Percentiles rank a stretch among this genome's conserved stretches.
These are phyloP conservation scores for Penicillium polonicum DNA, from an alignment of 2,329 filamentous ascomycete species.

Conservation along the genomic window DNA sequence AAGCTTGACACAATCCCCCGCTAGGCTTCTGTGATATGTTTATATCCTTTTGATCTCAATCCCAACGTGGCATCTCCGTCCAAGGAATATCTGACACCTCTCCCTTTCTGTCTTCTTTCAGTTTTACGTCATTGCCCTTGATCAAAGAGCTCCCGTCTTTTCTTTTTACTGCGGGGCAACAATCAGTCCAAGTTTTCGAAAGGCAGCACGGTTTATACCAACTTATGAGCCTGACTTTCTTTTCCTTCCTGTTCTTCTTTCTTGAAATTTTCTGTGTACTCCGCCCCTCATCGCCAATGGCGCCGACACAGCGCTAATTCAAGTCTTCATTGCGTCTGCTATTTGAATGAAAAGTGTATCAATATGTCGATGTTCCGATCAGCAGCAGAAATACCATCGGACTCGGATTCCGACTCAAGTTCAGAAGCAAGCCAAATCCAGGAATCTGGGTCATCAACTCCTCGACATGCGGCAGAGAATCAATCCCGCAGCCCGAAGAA, in stretches of 20 bases:
- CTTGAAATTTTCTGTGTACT: neutral
- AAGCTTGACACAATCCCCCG: constrained; percentile 23
- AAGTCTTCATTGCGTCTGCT: neutral
- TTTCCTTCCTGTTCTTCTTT: neutral
- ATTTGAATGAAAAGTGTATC: neutral
- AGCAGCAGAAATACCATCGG: constrained; percentile 39
- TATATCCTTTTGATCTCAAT: constrained; percentile 14
- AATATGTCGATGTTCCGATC: constrained; percentile 45
- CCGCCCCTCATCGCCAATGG: neutral
- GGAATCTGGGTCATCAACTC: constrained; percentile 2
- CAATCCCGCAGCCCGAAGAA: constrained; percentile 1
- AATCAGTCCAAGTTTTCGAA: neutral
- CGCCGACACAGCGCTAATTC: neutral
- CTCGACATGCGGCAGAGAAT: neutral
- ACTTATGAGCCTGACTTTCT: neutral
- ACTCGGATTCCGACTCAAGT: constrained; percentile 31
- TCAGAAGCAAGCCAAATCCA: constrained; percentile 27
- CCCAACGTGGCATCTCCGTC: constrained; percentile 9
- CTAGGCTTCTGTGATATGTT: constrained; percentile 18
- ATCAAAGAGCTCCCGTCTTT: neutral
- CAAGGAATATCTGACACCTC: neutral
- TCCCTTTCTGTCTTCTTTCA: neutral
- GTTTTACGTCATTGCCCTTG: neutral
- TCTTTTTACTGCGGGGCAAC: constrained; percentile 8
- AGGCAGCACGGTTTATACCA: neutral